Percentiles rank a stretch among this genome's conserved stretches.
Conservation (phyloP, 2,329 filamentous ascomycete species). For the Penicillium sp. region DNA sequence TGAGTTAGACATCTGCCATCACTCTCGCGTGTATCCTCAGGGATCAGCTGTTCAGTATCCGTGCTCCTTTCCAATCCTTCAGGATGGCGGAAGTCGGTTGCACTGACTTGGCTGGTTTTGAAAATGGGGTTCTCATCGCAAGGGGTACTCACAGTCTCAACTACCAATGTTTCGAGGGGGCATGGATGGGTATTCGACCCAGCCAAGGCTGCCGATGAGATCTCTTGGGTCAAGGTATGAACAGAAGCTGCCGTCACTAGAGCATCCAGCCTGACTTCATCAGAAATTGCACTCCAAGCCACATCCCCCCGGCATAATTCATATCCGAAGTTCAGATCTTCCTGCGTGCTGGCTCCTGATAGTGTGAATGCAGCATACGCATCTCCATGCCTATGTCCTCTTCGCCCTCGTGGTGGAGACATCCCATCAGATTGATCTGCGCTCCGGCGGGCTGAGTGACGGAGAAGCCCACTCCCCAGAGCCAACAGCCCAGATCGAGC, state of each 20-base stretch:
- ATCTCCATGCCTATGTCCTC: neutral
- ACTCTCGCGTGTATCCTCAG: too few species aligned
- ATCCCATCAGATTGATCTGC: neutral
- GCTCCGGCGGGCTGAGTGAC: slow-evolving; percentile 11
- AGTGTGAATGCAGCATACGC: neutral
- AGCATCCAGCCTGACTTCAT: neutral
- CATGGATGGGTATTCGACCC: too few species aligned
- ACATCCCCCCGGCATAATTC: slow-evolving; percentile 12
- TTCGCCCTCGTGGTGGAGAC: neutral
- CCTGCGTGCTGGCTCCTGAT: slow-evolving; percentile 17
- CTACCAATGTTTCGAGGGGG: too few species aligned
- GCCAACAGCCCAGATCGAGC: slow-evolving; percentile 30
- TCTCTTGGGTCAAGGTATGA: too few species aligned
- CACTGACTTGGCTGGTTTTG: too few species aligned
- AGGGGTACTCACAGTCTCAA: too few species aligned
- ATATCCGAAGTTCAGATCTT: slow-evolving; percentile 15
- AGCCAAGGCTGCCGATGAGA: too few species aligned
- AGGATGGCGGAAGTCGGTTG: too few species aligned
- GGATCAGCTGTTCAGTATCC: too few species aligned
- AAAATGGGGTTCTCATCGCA: too few species aligned
- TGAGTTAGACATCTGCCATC: too few species aligned
- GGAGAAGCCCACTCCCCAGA: slow-evolving; percentile 25
- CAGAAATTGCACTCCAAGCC: neutral
- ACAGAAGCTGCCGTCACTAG: neutral
- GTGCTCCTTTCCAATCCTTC: too few species aligned